Evolutionary conservation across 2,329 filamentous ascomycete genomes (phyloP).

Genomic region (Cladophialophora yegresii): DNA sequence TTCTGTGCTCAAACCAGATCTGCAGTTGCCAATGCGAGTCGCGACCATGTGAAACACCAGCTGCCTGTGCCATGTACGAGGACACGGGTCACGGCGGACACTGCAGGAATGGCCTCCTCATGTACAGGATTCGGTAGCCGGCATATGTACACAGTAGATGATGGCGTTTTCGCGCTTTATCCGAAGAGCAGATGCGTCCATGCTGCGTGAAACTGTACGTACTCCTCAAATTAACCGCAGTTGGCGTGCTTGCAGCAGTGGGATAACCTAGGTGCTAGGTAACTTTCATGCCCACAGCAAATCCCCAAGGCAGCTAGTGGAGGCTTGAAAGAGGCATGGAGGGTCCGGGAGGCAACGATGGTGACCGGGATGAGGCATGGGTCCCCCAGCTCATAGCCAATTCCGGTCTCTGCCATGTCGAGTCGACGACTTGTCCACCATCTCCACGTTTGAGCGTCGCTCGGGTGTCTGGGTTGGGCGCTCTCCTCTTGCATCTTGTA

Average conservation of each 20-base stretch:
- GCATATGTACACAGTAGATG: neutral
- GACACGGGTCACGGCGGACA: no score
- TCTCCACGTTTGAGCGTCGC: constrained; percentile 6
- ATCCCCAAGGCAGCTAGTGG: constrained; percentile 8
- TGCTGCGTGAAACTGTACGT: neutral
- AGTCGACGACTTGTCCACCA: constrained; percentile 6
- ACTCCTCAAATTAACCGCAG: neutral
- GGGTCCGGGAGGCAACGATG: neutral
- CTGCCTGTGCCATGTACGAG: neutral
- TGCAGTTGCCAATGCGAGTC: neutral
- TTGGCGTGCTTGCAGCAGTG: neutral
- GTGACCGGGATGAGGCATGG: neutral
- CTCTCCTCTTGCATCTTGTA: constrained; percentile 10
- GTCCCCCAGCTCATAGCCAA: constrained; percentile 3
- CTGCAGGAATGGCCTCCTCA: neutral
- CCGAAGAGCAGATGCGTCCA: neutral
- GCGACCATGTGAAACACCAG: neutral
- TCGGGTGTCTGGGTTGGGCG: neutral
- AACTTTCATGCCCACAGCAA: constrained; percentile 12
- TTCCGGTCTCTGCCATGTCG: constrained; percentile 11
- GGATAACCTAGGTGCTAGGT: constrained; percentile 4
- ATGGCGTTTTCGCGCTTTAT: neutral
- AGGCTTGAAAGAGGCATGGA: constrained; percentile 3
- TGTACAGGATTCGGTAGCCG: neutral
- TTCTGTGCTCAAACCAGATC: neutral